Base-by-base conservation (phyloP, 2,329 filamentous ascomycete genomes). In the Diaporthe ilicicola region DNA sequence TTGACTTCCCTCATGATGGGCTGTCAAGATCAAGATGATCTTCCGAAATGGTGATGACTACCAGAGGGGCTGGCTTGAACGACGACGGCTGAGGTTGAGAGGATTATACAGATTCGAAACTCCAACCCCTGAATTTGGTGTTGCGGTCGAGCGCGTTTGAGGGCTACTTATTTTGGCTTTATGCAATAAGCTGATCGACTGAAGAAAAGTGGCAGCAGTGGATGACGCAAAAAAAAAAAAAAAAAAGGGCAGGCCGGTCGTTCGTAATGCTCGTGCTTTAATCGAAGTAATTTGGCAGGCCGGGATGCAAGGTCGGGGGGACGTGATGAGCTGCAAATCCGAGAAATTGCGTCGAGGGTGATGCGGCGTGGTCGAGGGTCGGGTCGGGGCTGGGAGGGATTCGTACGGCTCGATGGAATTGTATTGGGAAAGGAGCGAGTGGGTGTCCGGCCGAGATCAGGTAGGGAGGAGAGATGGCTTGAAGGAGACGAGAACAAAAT, bases 1-100 rank as follows among this genome's bases (percentile, higher is more conserved):
- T 98, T 98, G 85, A 97, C 95, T 90, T 99, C 96, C 86, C 96
- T 94, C 96, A 99, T 99, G 84, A 82, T 95, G 89, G 74, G 72
- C 76, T 73, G 74, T 76, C 76, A 68, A 44, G 22, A 53, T 73
- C 51, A 61, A 51, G 29, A 19, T 67, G 61, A 39, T 39, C 50
- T 32, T 42, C 22, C 42, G 46, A 27, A 34, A n/a, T 59, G 53
- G 44, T 29, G 53, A 50, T 39, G 54, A 32, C 22, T 42, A 39
- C 34, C 66, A 59, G 51, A n/a, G 32, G 50, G 42, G 66, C 42
- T 15, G 27, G 48, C 19, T 19, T 34, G 32, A 24, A 29, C 55
- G 32, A 29, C 55, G 44, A 32, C 65, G 56, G 53, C 29, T 54
- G 54, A 67, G 32, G 53, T 50, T 67, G 46, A 32, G 46, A 32